These are phyloP conservation scores for Yamadazyma olivae DNA, from an alignment of 805 yeast genomes.

Conservation along the genomic window DNA sequence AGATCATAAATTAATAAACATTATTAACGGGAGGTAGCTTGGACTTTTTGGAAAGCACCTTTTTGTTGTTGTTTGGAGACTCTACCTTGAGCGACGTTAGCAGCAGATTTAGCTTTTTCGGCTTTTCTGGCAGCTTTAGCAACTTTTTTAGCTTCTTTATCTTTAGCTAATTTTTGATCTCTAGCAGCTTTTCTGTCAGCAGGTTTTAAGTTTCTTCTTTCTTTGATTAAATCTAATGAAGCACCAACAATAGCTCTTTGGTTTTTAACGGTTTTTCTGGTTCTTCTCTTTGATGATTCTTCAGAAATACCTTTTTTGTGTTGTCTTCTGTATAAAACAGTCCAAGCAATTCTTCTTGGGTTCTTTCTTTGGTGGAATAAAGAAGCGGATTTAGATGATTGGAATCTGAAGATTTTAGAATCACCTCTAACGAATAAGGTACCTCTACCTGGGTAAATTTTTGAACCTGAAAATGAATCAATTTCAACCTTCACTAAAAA, in stretches of 20 bases:
- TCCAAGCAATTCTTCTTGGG: conserved; percentile 99
- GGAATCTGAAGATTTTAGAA: conserved; percentile 99
- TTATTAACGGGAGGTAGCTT: conserved; percentile 90
- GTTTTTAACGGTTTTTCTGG: conserved; percentile 96
- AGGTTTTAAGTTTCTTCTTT: conserved; percentile 94
- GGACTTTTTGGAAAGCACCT: conserved; percentile 98
- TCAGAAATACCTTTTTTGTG: conserved; percentile 99
- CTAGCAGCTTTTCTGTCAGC: conserved; percentile 98
- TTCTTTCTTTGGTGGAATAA: conserved; percentile 99
- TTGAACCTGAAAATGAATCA: conserved; percentile 98
- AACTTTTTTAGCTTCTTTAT: conserved; percentile 86
- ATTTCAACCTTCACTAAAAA: conserved; percentile 93
- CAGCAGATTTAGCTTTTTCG: conserved; percentile 80
- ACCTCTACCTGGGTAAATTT: conserved; percentile 99
- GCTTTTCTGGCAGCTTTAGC: conserved; percentile 95
- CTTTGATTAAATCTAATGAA: conserved; percentile 95
- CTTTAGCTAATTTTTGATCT: conserved; percentile 80
- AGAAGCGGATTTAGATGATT: conserved; percentile 94
- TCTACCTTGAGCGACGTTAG: conserved; percentile 61
- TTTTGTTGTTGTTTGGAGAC: conserved; percentile 94
- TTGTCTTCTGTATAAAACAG: conserved; percentile 98
- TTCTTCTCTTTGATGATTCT: conserved; percentile 95
- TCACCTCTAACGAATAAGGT: conserved; percentile 99
- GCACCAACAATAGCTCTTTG: conserved; percentile 99
- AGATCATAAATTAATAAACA: conserved; percentile 12